Evolutionary conservation across 2,329 filamentous ascomycete genomes (phyloP).

Genomic region (Huntiella savannae): DNA sequence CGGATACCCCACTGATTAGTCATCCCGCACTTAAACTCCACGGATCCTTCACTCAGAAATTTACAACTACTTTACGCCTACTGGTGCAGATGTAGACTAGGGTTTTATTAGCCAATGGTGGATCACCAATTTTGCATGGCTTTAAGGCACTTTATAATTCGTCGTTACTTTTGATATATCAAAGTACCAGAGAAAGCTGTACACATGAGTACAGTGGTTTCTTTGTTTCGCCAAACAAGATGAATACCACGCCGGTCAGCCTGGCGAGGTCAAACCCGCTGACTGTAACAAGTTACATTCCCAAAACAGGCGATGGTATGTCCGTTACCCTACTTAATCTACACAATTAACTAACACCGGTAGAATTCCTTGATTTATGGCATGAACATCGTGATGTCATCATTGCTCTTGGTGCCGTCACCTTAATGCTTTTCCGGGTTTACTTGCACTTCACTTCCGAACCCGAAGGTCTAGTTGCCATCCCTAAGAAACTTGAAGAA

Average conservation of each 20-base stretch:
- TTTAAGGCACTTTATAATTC: too few relatives aligned
- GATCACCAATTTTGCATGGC: too few relatives aligned
- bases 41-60: too few relatives aligned
- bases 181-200: too few relatives aligned
- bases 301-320: background rate
- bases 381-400: conserved; percentile 27
- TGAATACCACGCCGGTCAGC: conserved; percentile 7
- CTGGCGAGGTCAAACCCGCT: conserved; percentile 6
- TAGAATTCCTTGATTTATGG: conserved; percentile 26
- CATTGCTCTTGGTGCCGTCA: conserved; percentile 21
- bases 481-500: conserved; percentile 20
- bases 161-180: too few relatives aligned
- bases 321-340: background rate
- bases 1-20: too few relatives aligned
- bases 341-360: background rate
- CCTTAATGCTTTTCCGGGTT: conserved; percentile 22
- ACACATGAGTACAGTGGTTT: background rate
- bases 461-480: conserved; percentile 19
- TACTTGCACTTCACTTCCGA: conserved; percentile 22
- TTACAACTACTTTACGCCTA: too few relatives aligned
- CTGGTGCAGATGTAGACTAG: too few relatives aligned
- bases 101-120: too few relatives aligned
- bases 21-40: too few relatives aligned
- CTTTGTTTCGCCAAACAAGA: background rate
- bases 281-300: background rate